phyloP scores from a whole-genome alignment of 208 protist species.

The Leishmania amazonensis region DNA sequence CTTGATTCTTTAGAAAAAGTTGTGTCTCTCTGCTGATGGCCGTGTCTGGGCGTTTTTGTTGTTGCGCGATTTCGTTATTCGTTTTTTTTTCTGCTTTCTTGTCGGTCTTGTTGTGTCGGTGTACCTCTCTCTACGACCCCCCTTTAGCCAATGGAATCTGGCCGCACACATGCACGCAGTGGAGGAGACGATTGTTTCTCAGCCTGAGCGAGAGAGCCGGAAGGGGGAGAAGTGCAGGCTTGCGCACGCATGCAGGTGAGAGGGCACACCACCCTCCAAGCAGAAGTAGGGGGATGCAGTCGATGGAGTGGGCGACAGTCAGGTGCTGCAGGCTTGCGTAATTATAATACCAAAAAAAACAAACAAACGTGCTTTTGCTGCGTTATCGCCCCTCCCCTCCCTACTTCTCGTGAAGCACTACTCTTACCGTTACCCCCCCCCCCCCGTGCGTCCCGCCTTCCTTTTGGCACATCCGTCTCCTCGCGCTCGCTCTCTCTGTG shows the following conservation, averaged over 20 bases:
- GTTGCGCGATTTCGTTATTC: not conserved
- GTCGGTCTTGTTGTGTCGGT: not conserved
- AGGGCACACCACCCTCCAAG: not conserved
- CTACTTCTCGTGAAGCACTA: not conserved
- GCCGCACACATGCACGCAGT: not conserved
- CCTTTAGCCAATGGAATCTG: not conserved
- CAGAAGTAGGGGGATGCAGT: not conserved
- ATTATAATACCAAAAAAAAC: not conserved
- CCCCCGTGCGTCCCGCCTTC: not conserved
- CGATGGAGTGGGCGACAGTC: not conserved
- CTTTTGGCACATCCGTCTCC: not conserved
- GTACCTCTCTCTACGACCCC: not conserved
- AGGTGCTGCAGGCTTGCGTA: not conserved
- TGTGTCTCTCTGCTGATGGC: not conserved
- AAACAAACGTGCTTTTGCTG: not conserved
- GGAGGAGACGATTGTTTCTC: not conserved
- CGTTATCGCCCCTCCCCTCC: not conserved
- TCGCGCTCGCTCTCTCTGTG: not conserved
- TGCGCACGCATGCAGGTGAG: not conserved
- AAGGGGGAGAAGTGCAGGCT: not conserved
- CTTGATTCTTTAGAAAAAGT: not conserved
- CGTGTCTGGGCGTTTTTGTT: not conserved
- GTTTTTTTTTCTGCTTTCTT: not conserved
- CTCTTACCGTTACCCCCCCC: not conserved
- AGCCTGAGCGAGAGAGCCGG: not conserved